These are phyloP conservation scores for Gentiana macrophylla DNA, from an alignment of 257 asterid species.

Conservation along the genomic window DNA sequence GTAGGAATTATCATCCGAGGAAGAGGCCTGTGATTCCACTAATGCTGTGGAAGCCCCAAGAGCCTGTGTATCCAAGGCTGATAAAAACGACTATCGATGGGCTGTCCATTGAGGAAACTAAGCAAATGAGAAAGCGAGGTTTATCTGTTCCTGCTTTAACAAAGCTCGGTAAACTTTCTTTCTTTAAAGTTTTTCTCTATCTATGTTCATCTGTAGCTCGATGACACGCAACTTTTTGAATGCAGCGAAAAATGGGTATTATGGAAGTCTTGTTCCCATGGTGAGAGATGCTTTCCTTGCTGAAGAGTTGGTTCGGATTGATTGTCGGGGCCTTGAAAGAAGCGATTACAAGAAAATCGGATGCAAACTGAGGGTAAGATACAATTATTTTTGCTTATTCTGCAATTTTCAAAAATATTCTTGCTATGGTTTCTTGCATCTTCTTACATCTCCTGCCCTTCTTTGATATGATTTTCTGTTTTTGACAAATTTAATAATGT, in stretches of 20 bases:
- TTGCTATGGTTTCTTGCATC: no score
- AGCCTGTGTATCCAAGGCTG: constrained; percentile 89
- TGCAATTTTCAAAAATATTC: no score
- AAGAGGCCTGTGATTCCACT: constrained; percentile 59
- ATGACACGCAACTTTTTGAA: constrained; percentile 4
- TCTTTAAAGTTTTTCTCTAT: constrained; percentile 3
- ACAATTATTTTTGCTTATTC: not conserved
- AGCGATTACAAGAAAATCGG: constrained; percentile 92
- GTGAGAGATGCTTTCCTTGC: constrained; percentile 80
- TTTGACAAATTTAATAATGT: no score
- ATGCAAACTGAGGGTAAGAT: constrained; percentile 68
- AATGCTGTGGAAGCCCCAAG: constrained; percentile 97
- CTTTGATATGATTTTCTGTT: no score
- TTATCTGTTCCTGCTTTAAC: constrained; percentile 60
- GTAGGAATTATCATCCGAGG: constrained; percentile 56
- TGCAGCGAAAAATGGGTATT: constrained; percentile 92
- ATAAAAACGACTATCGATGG: constrained; percentile 77
- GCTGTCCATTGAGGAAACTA: constrained; percentile 78
- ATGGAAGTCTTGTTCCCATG: constrained; percentile 85
- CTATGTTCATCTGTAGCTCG: constrained; percentile 1
- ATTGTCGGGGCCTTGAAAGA: constrained; percentile 72
- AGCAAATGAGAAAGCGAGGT: constrained; percentile 74
- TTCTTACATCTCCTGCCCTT: no score
- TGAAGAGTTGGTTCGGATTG: constrained; percentile 75
- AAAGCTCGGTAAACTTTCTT: constrained; percentile 47